A percentile compares a stretch with the other conserved stretches of the same genome.
Conservation (phyloP, 345 rosid genomes). For the Boechera retrofracta region DNA sequence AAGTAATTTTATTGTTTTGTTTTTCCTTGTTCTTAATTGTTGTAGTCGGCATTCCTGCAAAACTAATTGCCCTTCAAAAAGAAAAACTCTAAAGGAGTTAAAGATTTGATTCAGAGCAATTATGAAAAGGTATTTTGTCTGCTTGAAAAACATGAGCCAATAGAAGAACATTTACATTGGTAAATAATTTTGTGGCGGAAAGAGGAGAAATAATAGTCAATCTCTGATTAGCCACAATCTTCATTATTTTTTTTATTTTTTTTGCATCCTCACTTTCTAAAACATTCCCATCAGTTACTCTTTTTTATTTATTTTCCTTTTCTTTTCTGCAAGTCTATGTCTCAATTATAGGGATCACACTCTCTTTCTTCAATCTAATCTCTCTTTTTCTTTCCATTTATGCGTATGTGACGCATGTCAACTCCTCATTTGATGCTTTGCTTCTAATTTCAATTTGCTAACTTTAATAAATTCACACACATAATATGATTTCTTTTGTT, state of each 20-base stretch:
- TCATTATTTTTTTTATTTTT: background rate
- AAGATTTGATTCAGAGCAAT: conserved; percentile 24
- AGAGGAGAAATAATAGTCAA: conserved; percentile 34
- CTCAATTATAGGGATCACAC: conserved; percentile 40
- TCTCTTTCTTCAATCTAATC: conserved; percentile 31
- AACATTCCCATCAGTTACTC: conserved; percentile 17
- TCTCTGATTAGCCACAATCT: conserved; percentile 39
- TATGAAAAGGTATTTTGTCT: conserved; percentile 31
- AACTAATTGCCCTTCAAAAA: background rate
- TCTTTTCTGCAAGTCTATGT: conserved; percentile 24
- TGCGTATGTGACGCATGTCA: background rate
- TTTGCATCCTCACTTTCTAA: conserved; percentile 16
- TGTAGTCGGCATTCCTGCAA: conserved; percentile 18
- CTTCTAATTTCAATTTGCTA: conserved; percentile 6
- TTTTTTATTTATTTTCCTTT: background rate
- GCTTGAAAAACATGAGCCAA: conserved; percentile 42
- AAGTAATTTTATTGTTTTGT: background rate
- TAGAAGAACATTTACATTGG: conserved; percentile 31
- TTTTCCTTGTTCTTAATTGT: background rate
- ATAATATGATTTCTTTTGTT: background rate
- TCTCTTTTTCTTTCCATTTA: conserved; percentile 10
- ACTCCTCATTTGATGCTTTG: background rate
- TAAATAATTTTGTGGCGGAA: conserved; percentile 26
- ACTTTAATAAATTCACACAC: background rate
- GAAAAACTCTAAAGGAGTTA: conserved; percentile 4